Base-by-base conservation (phyloP, 257 asterid species). In the Solanum virginianum region DNA sequence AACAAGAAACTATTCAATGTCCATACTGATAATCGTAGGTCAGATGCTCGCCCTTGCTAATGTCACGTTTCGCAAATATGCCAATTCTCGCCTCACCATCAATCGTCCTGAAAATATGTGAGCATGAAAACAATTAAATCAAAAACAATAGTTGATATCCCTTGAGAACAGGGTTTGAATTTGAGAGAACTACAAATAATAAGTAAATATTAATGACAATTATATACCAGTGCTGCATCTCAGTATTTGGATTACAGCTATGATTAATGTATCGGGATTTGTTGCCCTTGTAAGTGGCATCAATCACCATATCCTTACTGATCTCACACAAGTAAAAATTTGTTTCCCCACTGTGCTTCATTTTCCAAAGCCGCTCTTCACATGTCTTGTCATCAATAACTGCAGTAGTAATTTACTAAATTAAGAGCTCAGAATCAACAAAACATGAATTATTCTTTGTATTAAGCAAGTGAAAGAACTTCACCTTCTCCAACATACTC, bases 401-500 rank as follows among this genome's bases (percentile, higher is more conserved):
- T 97, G 92, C 90, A 91, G 89, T 45, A 55, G 85, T 18, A 80
- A 72, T 49, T 71, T 43, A 24, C 80, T 41, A 84, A 84, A 56
- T 57, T 80, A 71, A 36, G 53, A 63, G 14, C 41, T 84, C 77
- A 18, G 75, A 84, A 81, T 57, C 20, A n/a, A 82, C 24, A 75
- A 22, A 55, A 70, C 20, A 41, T 66, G 59, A 56, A 87, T 10
- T 59, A 41, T 69, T 81, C 45, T 70, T 83, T 22, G 17, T 80
- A 45, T 57, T 71, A 22, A 81, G 41, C 57, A 89, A 68, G 74
- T 62, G 66, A 69, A 39, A 56, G 70, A 83, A 62, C 9, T 65
- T 74, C 87, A 95, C 99, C 98, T 97, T 97, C 99, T 77, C 99
- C 99, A 74, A 97, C 99, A 92, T 97, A 97, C 90, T 97, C 99